Evolutionary conservation across 2,329 filamentous ascomycete species (phyloP).

Genomic region (Alternaria dauci): DNA sequence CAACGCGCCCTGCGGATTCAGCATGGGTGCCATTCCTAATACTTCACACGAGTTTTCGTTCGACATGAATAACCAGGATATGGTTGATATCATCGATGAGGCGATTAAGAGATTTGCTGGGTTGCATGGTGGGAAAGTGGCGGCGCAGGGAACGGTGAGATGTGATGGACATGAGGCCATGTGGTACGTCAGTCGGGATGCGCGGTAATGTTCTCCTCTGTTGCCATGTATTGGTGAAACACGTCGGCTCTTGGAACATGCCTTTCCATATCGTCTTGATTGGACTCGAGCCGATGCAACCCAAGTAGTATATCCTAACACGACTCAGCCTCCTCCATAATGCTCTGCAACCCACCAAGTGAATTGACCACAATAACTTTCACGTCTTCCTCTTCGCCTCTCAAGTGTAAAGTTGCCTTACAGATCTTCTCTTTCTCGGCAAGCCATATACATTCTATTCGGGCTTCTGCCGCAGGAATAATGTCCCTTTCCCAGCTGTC

Average conservation of each 20-base stretch:
- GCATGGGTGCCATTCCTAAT: conserved; percentile 23
- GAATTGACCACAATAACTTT: not conserved
- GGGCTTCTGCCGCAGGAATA: not conserved
- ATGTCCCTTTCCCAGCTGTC: conserved; percentile 10
- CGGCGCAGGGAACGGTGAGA: conserved; percentile 28
- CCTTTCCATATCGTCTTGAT: not conserved
- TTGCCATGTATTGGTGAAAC: not conserved
- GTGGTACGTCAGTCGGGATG: conserved; percentile 26
- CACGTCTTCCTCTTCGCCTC: not conserved
- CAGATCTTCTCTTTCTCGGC: not conserved
- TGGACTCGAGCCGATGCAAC: not conserved
- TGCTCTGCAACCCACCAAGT: not conserved
- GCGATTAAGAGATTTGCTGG: conserved; percentile 27
- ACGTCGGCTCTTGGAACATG: not conserved
- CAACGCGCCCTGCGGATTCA: conserved; percentile 24
- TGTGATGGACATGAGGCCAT: conserved; percentile 26
- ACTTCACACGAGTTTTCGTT: conserved; percentile 26
- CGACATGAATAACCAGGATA: conserved; percentile 35
- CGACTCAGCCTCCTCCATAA: not conserved
- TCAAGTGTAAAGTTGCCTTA: not conserved
- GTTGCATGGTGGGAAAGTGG: conserved; percentile 27
- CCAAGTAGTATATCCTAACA: not conserved
- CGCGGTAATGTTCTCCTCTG: not conserved
- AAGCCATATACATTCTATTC: not conserved
- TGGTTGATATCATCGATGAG: conserved; percentile 34